Percentiles rank a stretch among this genome's conserved stretches.
These are phyloP conservation scores for Coix lacrymajobi DNA, from an alignment of 176 grass and related monocot species.

Conservation along the genomic window DNA sequence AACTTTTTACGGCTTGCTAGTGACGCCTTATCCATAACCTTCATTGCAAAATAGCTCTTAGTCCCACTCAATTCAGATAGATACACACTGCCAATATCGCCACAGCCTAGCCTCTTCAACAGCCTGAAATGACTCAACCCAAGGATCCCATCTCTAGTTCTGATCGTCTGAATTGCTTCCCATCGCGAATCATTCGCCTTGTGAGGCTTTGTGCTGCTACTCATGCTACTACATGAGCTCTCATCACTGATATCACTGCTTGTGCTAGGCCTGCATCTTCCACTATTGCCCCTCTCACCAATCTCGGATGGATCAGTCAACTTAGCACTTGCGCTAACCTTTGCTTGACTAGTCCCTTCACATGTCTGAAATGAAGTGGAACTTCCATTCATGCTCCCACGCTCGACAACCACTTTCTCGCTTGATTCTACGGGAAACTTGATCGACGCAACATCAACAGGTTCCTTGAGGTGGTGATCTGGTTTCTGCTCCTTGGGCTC, in stretches of 20 bases:
- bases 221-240: constrained; percentile 56
- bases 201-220: constrained; percentile 48
- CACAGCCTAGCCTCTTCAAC: constrained; percentile 50
- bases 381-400: constrained; percentile 14
- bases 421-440: neutral
- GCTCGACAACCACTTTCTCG: constrained; percentile 6
- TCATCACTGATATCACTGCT: constrained; percentile 58
- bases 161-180: constrained; percentile 44
- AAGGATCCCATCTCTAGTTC: constrained; percentile 37
- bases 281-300: constrained; percentile 30
- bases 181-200: constrained; percentile 49
- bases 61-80: constrained; percentile 51
- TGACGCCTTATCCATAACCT: constrained; percentile 62
- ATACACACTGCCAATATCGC: constrained; percentile 58
- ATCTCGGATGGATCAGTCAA: constrained; percentile 26
- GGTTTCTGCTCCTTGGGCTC: constrained; percentile 23
- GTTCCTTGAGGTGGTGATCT: constrained; percentile 16
- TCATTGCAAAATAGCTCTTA: constrained; percentile 50
- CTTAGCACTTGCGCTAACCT: constrained; percentile 30
- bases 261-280: constrained; percentile 47
- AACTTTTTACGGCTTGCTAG: constrained; percentile 59
- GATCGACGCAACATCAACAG: constrained; percentile 14
- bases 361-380: constrained; percentile 26
- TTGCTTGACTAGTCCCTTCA: constrained; percentile 29
- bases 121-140: constrained; percentile 53